Evolutionary conservation across 495 filamentous ascomycete genomes (phyloP).

Genomic region (Copromyces sp.): DNA sequence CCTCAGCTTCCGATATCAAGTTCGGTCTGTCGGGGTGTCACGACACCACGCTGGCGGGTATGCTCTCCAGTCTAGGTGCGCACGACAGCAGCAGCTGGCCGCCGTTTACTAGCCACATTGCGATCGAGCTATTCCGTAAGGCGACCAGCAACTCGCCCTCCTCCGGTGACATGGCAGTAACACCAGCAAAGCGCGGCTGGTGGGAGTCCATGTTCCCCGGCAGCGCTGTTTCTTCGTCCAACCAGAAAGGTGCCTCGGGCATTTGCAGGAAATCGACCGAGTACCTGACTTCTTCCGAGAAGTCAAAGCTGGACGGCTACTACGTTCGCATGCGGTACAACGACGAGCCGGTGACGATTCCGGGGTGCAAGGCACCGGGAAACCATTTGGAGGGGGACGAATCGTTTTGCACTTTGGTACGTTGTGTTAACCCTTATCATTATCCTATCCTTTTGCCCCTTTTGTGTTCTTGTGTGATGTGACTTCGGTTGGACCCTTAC

Average conservation of each 20-base stretch:
- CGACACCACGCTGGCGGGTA: conserved; percentile 80
- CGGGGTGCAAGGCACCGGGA: conserved; percentile 63
- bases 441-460: neutral
- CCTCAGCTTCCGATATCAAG: conserved; percentile 28
- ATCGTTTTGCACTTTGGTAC: conserved; percentile 81
- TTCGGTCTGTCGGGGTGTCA: conserved; percentile 77
- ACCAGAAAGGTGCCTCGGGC: conserved; percentile 5
- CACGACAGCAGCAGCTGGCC: conserved; percentile 72
- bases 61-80: conserved; percentile 69
- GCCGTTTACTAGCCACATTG: conserved; percentile 83
- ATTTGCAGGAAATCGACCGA: conserved; percentile 43
- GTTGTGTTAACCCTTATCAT: conserved; percentile 6
- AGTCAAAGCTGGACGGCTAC: conserved; percentile 52
- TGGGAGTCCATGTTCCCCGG: conserved; percentile 35
- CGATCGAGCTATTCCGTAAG: conserved; percentile 75
- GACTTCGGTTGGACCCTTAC: neutral
- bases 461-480: neutral
- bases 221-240: conserved; percentile 8
- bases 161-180: neutral
- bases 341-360: conserved; percentile 67
- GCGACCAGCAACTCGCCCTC: conserved; percentile 9
- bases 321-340: conserved; percentile 96
- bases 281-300: conserved; percentile 40
- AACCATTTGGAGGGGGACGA: conserved; percentile 86
- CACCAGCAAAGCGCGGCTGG: conserved; percentile 29